Evolutionary conservation across 345 rosid genomes (phyloP).

Genomic region (Citrus mangshanensis): DNA sequence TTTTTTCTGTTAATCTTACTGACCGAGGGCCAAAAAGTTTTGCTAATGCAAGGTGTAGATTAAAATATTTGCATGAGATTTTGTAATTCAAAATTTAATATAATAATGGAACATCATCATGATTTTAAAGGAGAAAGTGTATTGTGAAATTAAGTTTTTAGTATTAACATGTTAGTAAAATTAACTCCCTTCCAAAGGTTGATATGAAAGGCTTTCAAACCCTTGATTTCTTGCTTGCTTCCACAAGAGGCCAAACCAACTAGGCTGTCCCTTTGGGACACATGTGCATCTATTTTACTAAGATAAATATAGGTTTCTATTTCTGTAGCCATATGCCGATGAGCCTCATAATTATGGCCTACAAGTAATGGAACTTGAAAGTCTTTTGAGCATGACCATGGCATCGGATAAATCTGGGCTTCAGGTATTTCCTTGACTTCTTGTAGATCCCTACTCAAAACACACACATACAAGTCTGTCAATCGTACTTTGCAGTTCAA

Average conservation of each 20-base stretch:
- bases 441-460: background rate
- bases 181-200: too few species aligned
- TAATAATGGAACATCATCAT: background rate
- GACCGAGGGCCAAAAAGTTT: background rate
- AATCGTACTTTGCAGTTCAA: background rate
- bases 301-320: background rate
- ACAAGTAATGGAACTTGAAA: conserved; percentile 50
- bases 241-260: too few species aligned
- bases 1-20: background rate
- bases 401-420: conserved; percentile 75
- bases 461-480: background rate
- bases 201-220: too few species aligned
- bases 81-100: background rate
- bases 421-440: conserved; percentile 49
- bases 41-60: background rate
- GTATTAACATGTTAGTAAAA: background rate
- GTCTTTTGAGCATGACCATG: conserved; percentile 62
- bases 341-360: conserved; percentile 75
- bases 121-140: background rate
- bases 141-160: background rate
- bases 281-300: background rate
- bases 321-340: conserved; percentile 60
- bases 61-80: background rate
- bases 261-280: background rate
- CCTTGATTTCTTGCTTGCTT: too few species aligned